Percentiles rank a stretch among this genome's conserved stretches.
Conservation (phyloP, 768 basidiomycete species). For the Suillus bovinus region DNA sequence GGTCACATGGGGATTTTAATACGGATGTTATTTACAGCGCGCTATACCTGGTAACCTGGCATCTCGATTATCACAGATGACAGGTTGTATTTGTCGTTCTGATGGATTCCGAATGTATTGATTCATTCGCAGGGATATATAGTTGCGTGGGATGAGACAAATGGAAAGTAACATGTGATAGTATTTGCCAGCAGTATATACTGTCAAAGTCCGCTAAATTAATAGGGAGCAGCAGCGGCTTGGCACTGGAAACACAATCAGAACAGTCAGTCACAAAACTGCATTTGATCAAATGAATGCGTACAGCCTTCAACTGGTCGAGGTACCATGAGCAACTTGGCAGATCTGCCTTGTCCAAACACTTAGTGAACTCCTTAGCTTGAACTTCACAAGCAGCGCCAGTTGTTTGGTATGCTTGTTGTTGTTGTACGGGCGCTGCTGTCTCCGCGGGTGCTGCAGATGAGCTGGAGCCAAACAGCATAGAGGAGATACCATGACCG, state of each 20-base stretch:
- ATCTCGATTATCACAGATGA: not conserved
- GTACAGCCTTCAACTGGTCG: constrained; percentile 83
- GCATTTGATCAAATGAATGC: constrained; percentile 29
- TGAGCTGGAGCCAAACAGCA: constrained; percentile 80
- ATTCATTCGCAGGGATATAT: not conserved
- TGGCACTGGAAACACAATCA: constrained; percentile 54
- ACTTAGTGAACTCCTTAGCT: constrained; percentile 87
- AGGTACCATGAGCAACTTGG: constrained; percentile 85
- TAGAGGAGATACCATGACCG: constrained; percentile 86
- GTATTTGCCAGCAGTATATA: not conserved
- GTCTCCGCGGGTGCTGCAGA: constrained; percentile 45
- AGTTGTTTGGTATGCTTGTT: constrained; percentile 44
- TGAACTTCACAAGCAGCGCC: constrained; percentile 70
- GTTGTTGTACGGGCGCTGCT: constrained; percentile 47
- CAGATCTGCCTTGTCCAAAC: constrained; percentile 79
- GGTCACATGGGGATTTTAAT: not conserved
- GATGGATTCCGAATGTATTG: too few species aligned
- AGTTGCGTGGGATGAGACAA: not conserved
- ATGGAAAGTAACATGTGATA: not conserved
- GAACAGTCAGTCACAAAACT: constrained; percentile 12
- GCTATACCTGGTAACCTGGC: too few species aligned
- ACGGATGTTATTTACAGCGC: not conserved
- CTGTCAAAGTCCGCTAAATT: constrained; percentile 14
- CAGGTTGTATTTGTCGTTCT: not conserved
- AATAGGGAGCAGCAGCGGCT: constrained; percentile 66